Conservation (phyloP, 345 rosid species). For the Passiflora organensis region DNA sequence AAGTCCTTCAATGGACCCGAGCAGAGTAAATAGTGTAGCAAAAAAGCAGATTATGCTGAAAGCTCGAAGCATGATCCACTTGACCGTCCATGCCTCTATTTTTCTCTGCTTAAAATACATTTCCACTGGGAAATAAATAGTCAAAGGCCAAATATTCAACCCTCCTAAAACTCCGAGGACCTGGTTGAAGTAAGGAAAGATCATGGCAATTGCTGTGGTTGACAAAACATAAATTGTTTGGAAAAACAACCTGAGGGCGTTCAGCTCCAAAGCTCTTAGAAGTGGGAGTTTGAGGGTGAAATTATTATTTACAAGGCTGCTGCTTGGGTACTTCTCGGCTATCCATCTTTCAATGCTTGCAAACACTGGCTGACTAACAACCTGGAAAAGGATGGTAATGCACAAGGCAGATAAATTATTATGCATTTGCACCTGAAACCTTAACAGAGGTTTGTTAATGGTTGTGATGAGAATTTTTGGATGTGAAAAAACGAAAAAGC, state of each 20-base stretch:
- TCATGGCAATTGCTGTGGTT: slow-evolving; percentile 40
- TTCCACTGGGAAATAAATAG: slow-evolving; percentile 70
- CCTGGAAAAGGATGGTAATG: slow-evolving; percentile 25
- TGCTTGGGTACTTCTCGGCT: slow-evolving; percentile 36
- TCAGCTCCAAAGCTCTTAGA: slow-evolving; percentile 26
- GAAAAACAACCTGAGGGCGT: slow-evolving; percentile 38
- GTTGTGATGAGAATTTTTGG: not conserved
- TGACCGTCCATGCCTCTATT: slow-evolving; percentile 38
- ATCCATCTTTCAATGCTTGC: slow-evolving; percentile 40
- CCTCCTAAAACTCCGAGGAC: slow-evolving; percentile 71
- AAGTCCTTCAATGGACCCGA: slow-evolving; percentile 62
- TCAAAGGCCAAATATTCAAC: slow-evolving; percentile 66
- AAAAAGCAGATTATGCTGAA: slow-evolving; percentile 42
- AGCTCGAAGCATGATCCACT: slow-evolving; percentile 47
- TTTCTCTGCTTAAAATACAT: slow-evolving; percentile 61
- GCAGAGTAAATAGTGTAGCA: slow-evolving; percentile 35
- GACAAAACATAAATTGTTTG: slow-evolving; percentile 46
- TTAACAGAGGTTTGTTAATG: not conserved
- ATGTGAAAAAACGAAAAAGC: not conserved
- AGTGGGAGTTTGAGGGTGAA: slow-evolving; percentile 34
- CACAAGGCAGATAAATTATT: too few species aligned
- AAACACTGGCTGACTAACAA: slow-evolving; percentile 51
- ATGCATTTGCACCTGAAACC: not conserved
- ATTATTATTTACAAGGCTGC: slow-evolving; percentile 23
- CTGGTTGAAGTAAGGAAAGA: slow-evolving; percentile 85